Percentiles rank a stretch among this genome's conserved stretches.
These are phyloP conservation scores for Aspergillus bertholletiae DNA, from an alignment of 495 filamentous ascomycete species.

Conservation along the genomic window DNA sequence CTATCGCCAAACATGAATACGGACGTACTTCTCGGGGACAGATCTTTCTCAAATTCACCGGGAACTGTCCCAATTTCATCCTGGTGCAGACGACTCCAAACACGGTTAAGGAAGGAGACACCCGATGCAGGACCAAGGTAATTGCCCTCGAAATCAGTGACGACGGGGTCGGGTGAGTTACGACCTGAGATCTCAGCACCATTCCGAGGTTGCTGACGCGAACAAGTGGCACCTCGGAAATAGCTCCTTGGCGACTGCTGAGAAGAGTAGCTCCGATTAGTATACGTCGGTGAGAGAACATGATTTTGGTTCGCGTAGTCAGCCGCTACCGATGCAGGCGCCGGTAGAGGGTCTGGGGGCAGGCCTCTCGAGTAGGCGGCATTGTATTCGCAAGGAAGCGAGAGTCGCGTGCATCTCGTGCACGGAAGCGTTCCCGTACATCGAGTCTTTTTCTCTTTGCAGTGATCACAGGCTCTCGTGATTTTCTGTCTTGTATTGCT, in stretches of 20 bases:
- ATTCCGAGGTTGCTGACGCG: constrained; percentile 5
- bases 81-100: constrained; percentile 42
- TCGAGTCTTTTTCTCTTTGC: constrained; percentile 45
- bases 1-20: constrained; percentile 46
- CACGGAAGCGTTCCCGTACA: constrained; percentile 47
- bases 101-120: constrained; percentile 44
- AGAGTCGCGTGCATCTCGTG: constrained; percentile 35
- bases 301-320: constrained; percentile 1
- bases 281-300: constrained; percentile 4
- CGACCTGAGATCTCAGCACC: constrained; percentile 22
- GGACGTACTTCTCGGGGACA: constrained; percentile 31
- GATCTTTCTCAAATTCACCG: constrained; percentile 31
- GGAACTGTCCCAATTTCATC: constrained; percentile 36
- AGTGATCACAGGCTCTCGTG: constrained; percentile 46
- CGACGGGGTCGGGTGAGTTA: constrained; percentile 42
- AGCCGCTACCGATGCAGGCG: constrained; percentile 14
- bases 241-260: constrained; percentile 10
- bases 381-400: constrained; percentile 40
- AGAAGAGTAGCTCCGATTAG: constrained; percentile 9
- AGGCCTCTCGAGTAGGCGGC: constrained; percentile 42
- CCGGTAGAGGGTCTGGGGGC: constrained; percentile 39
- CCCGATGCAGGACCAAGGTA: constrained; percentile 45
- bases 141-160: constrained; percentile 45
- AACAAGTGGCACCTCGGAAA: not conserved
- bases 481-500: constrained; percentile 36